These are phyloP conservation scores for Candida ficus DNA, from an alignment of 805 yeast species.

Conservation along the genomic window DNA sequence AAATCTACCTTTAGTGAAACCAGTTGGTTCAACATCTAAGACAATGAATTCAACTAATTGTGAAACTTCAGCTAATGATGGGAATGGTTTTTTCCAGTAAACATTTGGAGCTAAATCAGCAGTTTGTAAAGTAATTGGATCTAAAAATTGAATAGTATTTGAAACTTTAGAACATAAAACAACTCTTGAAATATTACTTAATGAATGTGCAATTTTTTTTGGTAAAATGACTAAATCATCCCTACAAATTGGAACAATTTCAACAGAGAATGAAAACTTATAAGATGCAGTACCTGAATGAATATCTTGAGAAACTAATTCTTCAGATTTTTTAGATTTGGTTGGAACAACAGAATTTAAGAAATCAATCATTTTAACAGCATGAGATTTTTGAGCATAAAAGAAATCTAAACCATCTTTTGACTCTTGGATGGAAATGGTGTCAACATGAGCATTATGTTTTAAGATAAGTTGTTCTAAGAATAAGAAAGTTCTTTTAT, in stretches of 20 bases:
- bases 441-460: constrained; percentile 90
- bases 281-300: constrained; percentile 85
- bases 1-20: constrained; percentile 66
- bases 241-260: constrained; percentile 93
- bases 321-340: constrained; percentile 79
- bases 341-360: constrained; percentile 80
- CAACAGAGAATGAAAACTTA: constrained; percentile 89
- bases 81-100: constrained; percentile 82
- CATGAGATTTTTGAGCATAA: constrained; percentile 84
- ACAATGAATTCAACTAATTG: constrained; percentile 84
- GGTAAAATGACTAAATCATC: constrained; percentile 95
- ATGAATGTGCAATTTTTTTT: constrained; percentile 70
- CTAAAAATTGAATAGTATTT: constrained; percentile 80
- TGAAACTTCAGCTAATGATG: constrained; percentile 66
- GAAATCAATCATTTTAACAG: constrained; percentile 91
- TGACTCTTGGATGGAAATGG: constrained; percentile 87
- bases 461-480: constrained; percentile 91
- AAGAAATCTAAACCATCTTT: constrained; percentile 94
- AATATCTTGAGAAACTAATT: constrained; percentile 85
- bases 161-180: constrained; percentile 82
- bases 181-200: constrained; percentile 79
- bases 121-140: constrained; percentile 73
- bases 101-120: constrained; percentile 67
- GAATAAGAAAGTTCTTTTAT: constrained; percentile 92
- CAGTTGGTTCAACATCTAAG: constrained; percentile 90